A percentile compares a stretch with the other conserved stretches of the same genome.
These are phyloP conservation scores for Tricholomella constricta DNA, from an alignment of 768 basidiomycete genomes.

Conservation along the genomic window DNA sequence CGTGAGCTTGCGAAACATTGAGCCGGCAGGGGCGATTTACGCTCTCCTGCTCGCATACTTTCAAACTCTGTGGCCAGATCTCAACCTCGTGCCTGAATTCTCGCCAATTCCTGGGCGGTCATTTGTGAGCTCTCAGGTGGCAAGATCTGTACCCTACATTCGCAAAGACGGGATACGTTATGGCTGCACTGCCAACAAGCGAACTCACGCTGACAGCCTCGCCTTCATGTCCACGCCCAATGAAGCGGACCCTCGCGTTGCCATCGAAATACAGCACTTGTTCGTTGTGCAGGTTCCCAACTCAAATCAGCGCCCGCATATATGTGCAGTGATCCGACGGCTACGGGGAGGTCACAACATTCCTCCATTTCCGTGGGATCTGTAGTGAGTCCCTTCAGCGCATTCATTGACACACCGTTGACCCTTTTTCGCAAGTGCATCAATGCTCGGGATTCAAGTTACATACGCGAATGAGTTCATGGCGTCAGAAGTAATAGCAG, in stretches of 20 bases:
- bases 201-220: conserved; percentile 18
- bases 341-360: conserved; percentile 13
- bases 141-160: conserved; percentile 3
- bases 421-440: conserved; percentile 13
- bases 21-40: background rate
- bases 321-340: conserved; percentile 20
- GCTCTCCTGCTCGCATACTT: background rate
- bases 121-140: background rate
- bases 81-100: background rate
- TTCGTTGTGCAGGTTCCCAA: conserved; percentile 15
- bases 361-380: conserved; percentile 24
- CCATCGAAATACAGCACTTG: conserved; percentile 12
- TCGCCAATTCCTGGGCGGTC: background rate
- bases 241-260: background rate
- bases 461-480: conserved; percentile 21
- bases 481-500: conserved; percentile 15
- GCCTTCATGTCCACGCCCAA: conserved; percentile 12
- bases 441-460: conserved; percentile 20
- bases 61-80: background rate
- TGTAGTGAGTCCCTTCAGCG: conserved; percentile 16
- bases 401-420: background rate
- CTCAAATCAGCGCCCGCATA: conserved; percentile 9
- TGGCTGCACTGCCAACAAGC: conserved; percentile 15
- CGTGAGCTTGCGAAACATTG: too few species aligned
- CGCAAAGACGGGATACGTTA: conserved; percentile 24